Percentiles rank a stretch among this genome's conserved stretches.
Conservation (phyloP, 768 basidiomycete species). For the Rhodosporidiobolus sp. region DNA sequence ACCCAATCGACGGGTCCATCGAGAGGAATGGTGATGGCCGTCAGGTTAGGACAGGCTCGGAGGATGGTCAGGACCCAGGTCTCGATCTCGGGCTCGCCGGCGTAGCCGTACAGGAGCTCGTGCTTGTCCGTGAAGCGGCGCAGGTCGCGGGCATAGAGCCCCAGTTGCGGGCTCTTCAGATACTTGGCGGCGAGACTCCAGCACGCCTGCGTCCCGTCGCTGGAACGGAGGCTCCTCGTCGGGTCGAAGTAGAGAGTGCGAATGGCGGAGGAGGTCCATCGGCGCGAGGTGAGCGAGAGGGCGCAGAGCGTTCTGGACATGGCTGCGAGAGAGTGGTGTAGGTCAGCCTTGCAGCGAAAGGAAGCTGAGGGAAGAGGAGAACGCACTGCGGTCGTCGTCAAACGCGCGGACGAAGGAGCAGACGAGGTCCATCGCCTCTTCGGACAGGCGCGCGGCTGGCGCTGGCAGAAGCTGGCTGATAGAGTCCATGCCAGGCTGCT, state of each 20-base stretch:
- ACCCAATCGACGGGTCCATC: too few relatives aligned
- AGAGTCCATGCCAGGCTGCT: background rate
- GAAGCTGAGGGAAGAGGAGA: background rate
- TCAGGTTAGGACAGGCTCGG: too few relatives aligned
- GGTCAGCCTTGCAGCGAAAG: background rate
- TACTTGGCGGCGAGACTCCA: too few relatives aligned
- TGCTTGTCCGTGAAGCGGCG: too few relatives aligned
- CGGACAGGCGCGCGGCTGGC: background rate
- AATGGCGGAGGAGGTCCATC: background rate
- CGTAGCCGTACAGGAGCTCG: too few relatives aligned
- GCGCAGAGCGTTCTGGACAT: background rate
- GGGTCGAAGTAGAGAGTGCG: slow-evolving; percentile 1
- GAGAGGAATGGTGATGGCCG: too few relatives aligned
- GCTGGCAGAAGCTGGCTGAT: background rate
- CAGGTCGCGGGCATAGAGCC: too few relatives aligned
- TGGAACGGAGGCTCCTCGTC: background rate
- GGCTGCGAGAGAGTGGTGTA: background rate
- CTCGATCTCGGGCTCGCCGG: too few relatives aligned
- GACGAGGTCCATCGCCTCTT: background rate
- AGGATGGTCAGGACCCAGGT: too few relatives aligned
- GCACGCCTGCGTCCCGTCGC: too few relatives aligned
- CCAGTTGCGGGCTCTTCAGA: too few relatives aligned
- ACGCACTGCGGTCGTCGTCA: background rate
- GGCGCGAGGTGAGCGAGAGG: background rate
- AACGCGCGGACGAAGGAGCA: background rate